Conservation (phyloP, 139 green algal genomes). For the Picochlorum sp. region DNA sequence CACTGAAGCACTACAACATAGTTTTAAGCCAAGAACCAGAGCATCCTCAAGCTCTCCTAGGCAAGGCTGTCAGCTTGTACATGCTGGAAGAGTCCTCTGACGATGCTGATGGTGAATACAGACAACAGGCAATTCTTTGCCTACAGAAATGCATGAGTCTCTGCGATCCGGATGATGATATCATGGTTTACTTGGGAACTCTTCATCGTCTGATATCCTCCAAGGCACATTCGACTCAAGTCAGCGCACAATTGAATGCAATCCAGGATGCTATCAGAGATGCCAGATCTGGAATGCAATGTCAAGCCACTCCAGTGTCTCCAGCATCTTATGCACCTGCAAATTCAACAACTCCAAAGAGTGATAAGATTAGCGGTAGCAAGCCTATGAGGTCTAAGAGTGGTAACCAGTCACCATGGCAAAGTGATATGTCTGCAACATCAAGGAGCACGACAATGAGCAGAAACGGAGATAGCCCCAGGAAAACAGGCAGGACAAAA, state of each 20-base stretch:
- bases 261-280: neutral
- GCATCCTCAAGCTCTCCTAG: neutral
- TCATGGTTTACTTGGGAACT: neutral
- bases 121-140: neutral
- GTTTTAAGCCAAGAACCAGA: constrained; percentile 1
- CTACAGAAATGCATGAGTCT: neutral
- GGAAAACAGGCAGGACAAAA: no score
- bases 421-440: no score
- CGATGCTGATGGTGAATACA: neutral
- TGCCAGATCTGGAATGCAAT: no score
- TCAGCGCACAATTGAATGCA: neutral
- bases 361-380: no score
- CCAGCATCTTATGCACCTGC: no score
- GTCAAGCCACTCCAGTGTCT: neutral
- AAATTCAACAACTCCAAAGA: no score
- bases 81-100: neutral
- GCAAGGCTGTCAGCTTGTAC: neutral
- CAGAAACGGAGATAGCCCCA: no score
- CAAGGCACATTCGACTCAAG: neutral
- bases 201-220: neutral
- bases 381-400: no score
- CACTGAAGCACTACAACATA: neutral
- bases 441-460: no score
- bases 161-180: neutral
- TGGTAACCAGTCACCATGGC: no score